Evolutionary conservation across 257 asterid genomes (phyloP).

Genomic region (Marsdenia floribunda): DNA sequence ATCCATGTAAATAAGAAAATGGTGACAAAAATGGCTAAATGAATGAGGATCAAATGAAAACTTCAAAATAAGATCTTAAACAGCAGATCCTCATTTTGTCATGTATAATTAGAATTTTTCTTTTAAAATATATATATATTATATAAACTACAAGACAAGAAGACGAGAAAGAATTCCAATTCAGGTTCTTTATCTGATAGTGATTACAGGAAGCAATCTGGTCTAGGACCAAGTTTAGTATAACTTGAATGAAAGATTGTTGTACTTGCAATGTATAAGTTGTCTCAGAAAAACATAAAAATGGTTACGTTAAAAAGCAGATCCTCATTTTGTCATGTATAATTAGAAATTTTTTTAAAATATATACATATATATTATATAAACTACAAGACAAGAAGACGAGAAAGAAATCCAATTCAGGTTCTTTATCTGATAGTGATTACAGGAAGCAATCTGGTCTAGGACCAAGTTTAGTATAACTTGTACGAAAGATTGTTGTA

Average conservation of each 20-base stretch:
- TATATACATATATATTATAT: neutral
- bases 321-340: slow-evolving; percentile 1
- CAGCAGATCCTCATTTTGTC: slow-evolving; percentile 7
- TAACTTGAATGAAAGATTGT: neutral
- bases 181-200: neutral
- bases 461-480: neutral
- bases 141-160: neutral
- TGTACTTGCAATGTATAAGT: neutral
- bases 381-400: neutral
- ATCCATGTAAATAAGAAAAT: neutral
- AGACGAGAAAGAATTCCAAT: neutral
- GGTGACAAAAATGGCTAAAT: neutral
- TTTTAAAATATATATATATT: neutral
- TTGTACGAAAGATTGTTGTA: neutral
- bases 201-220: slow-evolving; percentile 1
- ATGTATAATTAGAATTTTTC: neutral
- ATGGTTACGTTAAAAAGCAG: slow-evolving; percentile 1
- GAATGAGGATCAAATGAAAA: slow-evolving; percentile 1
- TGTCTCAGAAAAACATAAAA: neutral
- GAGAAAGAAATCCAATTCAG: neutral
- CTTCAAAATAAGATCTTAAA: neutral
- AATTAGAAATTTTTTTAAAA: neutral
- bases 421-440: neutral
- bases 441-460: neutral
- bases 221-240: neutral